Conservation (phyloP, 306 rosid species). For the Dicorynia guianensis region DNA sequence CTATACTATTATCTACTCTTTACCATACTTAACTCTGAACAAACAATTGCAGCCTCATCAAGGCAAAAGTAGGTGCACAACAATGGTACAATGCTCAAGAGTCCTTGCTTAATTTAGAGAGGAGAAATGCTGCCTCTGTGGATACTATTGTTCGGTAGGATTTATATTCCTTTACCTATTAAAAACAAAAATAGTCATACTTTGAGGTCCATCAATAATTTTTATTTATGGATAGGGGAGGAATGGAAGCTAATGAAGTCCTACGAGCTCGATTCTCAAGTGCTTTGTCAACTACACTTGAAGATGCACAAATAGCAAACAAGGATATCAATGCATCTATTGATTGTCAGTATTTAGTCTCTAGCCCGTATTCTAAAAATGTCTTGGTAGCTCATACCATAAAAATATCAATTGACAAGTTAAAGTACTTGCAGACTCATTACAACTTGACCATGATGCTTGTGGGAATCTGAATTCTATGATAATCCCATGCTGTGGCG, state of each 20-base stretch:
- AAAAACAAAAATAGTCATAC: conserved; percentile 8
- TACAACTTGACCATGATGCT: conserved; percentile 95
- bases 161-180: conserved; percentile 6
- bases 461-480: conserved; percentile 85
- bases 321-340: conserved; percentile 80
- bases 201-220: conserved; percentile 23
- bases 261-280: conserved; percentile 79
- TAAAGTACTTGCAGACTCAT: conserved; percentile 72
- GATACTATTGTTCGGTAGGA: conserved; percentile 82
- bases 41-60: conserved; percentile 69
- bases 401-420: conserved; percentile 38
- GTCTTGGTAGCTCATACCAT: background rate
- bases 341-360: conserved; percentile 70
- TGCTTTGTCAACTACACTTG: conserved; percentile 76
- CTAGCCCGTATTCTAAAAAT: conserved; percentile 12
- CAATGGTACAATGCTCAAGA: conserved; percentile 97
- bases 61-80: conserved; percentile 85
- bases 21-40: conserved; percentile 34
- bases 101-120: conserved; percentile 81
- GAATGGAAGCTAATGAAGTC: conserved; percentile 79
- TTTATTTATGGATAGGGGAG: conserved; percentile 62
- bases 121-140: conserved; percentile 80
- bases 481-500: conserved; percentile 89
- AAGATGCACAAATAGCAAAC: conserved; percentile 84
- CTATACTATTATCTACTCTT: conserved; percentile 25